Conservation (phyloP, 1,284 basidiomycete species). For the Cryptococcus hybrid region DNA sequence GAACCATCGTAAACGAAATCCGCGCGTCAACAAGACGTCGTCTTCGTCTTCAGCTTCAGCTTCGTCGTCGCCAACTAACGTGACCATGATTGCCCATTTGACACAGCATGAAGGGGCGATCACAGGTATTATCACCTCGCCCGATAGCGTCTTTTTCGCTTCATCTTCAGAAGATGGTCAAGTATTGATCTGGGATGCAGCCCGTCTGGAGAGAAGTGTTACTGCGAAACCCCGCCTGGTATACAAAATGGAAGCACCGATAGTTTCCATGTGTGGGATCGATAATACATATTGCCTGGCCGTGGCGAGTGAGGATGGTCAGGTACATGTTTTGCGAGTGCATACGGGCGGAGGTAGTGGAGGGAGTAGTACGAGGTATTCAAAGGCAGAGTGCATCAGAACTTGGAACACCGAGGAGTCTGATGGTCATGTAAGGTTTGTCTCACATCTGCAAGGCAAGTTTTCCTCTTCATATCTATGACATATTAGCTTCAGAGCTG, state of each 20-base stretch:
- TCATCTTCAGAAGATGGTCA: slow-evolving; percentile 82
- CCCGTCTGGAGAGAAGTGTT: slow-evolving; percentile 71
- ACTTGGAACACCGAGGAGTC: slow-evolving; percentile 24
- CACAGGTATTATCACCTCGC: slow-evolving; percentile 79
- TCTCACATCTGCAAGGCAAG: slow-evolving; percentile 38
- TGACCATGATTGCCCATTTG: slow-evolving; percentile 79
- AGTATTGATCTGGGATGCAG: slow-evolving; percentile 80
- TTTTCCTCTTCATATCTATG: neutral
- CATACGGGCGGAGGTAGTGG: slow-evolving; percentile 59
- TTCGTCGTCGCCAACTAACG: slow-evolving; percentile 54
- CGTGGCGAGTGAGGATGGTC: slow-evolving; percentile 81
- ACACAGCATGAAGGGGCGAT: slow-evolving; percentile 77
- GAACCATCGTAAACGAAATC: slow-evolving; percentile 67
- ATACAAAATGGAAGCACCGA: slow-evolving; percentile 57
- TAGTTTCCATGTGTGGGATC: slow-evolving; percentile 76
- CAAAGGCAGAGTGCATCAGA: slow-evolving; percentile 65
- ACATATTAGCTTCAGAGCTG: too few species aligned
- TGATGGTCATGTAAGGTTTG: slow-evolving; percentile 33
- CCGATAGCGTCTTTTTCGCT: slow-evolving; percentile 92
- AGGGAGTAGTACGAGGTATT: slow-evolving; percentile 67
- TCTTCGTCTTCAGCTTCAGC: slow-evolving; percentile 45
- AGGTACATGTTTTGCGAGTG: slow-evolving; percentile 76
- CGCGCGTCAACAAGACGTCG: slow-evolving; percentile 57
- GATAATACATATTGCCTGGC: slow-evolving; percentile 85
- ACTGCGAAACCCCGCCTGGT: slow-evolving; percentile 47